Percentiles rank a stretch among this genome's conserved stretches.
These are phyloP conservation scores for Coffea eugenioides DNA, from an alignment of 257 asterid genomes.

Conservation along the genomic window DNA sequence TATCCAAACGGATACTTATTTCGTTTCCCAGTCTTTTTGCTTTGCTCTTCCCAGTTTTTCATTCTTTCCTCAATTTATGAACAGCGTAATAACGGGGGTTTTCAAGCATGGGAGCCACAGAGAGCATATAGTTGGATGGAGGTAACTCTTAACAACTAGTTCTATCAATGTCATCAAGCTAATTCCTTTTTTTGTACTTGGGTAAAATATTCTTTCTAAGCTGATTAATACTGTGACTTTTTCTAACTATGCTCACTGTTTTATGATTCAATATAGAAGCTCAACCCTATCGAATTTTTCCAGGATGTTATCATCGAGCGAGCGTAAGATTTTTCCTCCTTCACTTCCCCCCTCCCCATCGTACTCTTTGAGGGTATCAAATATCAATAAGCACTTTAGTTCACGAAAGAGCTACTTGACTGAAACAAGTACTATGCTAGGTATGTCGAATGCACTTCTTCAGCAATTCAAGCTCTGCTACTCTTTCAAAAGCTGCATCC, in stretches of 20 bases:
- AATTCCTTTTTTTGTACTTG: background rate
- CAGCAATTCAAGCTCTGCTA: constrained; percentile 67
- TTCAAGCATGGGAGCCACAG: constrained; percentile 90
- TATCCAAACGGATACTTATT: no score
- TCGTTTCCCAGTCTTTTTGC: no score
- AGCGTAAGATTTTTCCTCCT: constrained; percentile 47
- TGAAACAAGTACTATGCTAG: constrained; percentile 15
- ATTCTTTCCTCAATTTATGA: no score
- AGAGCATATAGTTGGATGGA: constrained; percentile 73
- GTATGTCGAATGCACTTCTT: constrained; percentile 76
- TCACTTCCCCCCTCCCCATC: background rate
- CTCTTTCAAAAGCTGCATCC: constrained; percentile 58
- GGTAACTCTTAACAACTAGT: constrained; percentile 26
- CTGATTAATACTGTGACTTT: background rate
- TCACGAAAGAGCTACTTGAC: background rate
- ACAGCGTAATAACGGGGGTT: constrained; percentile 85
- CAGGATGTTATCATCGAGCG: constrained; percentile 67
- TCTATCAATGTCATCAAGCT: no score
- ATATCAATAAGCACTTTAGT: background rate
- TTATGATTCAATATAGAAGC: constrained; percentile 30
- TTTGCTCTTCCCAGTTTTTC: no score
- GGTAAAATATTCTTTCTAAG: no score
- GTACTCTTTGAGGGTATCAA: no score
- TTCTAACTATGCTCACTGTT: background rate
- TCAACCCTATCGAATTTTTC: constrained; percentile 76